phyloP scores from a whole-genome alignment of 371 early-diverging fungal species.

The Lichtheimia ornata region DNA sequence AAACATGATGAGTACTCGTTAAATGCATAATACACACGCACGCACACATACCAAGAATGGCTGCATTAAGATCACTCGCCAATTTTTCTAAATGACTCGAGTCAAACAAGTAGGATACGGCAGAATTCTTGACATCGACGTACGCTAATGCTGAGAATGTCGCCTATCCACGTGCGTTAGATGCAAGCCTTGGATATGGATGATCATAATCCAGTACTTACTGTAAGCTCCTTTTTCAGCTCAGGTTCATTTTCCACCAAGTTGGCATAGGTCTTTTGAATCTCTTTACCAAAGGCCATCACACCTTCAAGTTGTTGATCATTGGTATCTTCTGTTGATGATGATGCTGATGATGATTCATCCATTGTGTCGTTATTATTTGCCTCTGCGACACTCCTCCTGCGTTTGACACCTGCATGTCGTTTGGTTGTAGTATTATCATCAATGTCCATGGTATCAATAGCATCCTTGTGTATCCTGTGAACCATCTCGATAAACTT shows the following conservation, averaged over 20 bases:
- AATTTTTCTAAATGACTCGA: constrained; percentile 57
- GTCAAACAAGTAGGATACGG: constrained; percentile 55
- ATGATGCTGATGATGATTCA: not conserved
- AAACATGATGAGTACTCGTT: not conserved
- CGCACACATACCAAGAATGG: constrained; percentile 59
- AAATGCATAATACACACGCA: not conserved
- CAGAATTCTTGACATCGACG: constrained; percentile 51
- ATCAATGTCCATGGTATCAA: constrained; percentile 12
- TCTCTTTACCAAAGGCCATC: constrained; percentile 59
- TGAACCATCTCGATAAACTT: constrained; percentile 80
- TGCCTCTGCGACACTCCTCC: constrained; percentile 32
- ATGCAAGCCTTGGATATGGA: not conserved
- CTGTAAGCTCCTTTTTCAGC: constrained; percentile 11
- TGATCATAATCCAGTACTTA: constrained; percentile 24
- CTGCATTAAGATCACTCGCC: constrained; percentile 67
- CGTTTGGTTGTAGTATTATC: constrained; percentile 16
- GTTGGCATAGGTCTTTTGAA: constrained; percentile 64
- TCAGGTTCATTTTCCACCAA: constrained; percentile 8
- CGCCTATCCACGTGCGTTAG: not conserved
- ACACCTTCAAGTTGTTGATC: not conserved
- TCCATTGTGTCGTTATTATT: not conserved
- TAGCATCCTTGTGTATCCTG: constrained; percentile 2
- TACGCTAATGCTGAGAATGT: constrained; percentile 81
- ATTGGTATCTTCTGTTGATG: not conserved
- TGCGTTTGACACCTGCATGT: constrained; percentile 23